These are phyloP conservation scores for Arabidopsis lyrata DNA, from an alignment of 441 rosid genomes.

Conservation along the genomic window DNA sequence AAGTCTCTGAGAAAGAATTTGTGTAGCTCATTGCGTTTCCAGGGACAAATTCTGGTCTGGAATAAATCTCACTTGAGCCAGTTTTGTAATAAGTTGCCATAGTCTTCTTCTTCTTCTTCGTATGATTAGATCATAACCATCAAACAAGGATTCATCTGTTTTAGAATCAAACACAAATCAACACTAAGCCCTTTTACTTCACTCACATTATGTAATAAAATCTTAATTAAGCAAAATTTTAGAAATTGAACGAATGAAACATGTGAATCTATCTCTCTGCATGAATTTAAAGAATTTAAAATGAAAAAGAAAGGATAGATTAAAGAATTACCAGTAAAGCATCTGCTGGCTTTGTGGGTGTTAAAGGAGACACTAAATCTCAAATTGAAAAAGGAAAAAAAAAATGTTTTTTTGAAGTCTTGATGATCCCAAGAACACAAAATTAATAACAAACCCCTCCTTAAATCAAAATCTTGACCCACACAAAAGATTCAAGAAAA, in stretches of 20 bases:
- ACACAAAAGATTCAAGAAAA: slow-evolving; percentile 16
- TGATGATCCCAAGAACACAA: slow-evolving; percentile 59
- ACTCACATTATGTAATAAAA: not conserved
- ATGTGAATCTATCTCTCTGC: slow-evolving; percentile 3
- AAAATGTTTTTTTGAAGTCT: not conserved
- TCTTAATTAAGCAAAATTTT: not conserved
- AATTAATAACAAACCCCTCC: slow-evolving; percentile 35
- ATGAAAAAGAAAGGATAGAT: slow-evolving; percentile 33
- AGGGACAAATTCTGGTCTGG: no score
- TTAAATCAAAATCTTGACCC: not conserved
- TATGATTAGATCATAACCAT: not conserved
- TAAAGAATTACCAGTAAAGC: slow-evolving; percentile 65
- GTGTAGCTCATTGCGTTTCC: slow-evolving; percentile 70
- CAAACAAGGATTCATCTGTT: not conserved
- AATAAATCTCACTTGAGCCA: slow-evolving; percentile 25
- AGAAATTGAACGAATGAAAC: slow-evolving; percentile 3
- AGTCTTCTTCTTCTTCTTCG: not conserved
- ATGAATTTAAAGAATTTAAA: no score
- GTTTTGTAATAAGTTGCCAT: slow-evolving; percentile 36
- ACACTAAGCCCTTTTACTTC: not conserved
- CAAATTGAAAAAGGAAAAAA: slow-evolving; percentile 42
- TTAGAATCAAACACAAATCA: not conserved
- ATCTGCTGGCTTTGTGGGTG: slow-evolving; percentile 50
- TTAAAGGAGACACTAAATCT: slow-evolving; percentile 49
- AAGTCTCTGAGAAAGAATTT: slow-evolving; percentile 66